Base-by-base conservation (phyloP, 2,329 filamentous ascomycete genomes). In the Paraphoma chrysanthemicola region DNA sequence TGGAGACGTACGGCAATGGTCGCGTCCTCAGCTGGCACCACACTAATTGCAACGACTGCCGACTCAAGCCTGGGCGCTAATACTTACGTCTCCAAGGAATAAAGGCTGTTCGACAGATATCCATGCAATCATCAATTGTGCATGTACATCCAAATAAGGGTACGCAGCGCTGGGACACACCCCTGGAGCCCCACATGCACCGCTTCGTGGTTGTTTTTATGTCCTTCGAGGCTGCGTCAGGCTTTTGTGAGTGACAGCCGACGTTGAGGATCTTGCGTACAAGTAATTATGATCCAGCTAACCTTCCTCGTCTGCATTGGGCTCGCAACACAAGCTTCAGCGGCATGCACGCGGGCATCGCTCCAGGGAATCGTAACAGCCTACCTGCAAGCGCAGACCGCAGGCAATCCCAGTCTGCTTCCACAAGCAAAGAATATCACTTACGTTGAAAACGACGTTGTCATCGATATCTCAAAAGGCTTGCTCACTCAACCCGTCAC, bases 391-490 rank as follows among this genome's bases (percentile, higher is more conserved):
- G 63, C 66, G 7, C 64, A 66, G 55, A 51, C 58, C 6, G 18
- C 56, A 16, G 66, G 66, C 23, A 53, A 60, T 1, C 50, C 55
- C 3, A 44, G 28, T 36, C 18, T 56, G 1, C 57, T 67, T 11
- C 51, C 63, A 16, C 36, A 56, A 7, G 51, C 53, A 14, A 11
- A 17, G 14, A 66, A 63, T 43, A 28, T 60, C 18, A 59, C 46
- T 11, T 66, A 64, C 46, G 12, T 51, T 10, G 63, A 68, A 30
- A 68, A 68, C 42, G 65, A 68, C 45, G 55, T 53, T 11, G 10
- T 45, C 1, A 38, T 51, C 11, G 30, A 58, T n/a, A 56, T 66
- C 42, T 30, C 55, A 6, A 56, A 54, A 42, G 51, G 57, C 23
- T 12, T 65, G 29, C 54, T 68, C 10, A 47, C 29, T 18, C 51